phyloP scores from a whole-genome alignment of 768 basidiomycete species.

The Podaxis sp. region DNA sequence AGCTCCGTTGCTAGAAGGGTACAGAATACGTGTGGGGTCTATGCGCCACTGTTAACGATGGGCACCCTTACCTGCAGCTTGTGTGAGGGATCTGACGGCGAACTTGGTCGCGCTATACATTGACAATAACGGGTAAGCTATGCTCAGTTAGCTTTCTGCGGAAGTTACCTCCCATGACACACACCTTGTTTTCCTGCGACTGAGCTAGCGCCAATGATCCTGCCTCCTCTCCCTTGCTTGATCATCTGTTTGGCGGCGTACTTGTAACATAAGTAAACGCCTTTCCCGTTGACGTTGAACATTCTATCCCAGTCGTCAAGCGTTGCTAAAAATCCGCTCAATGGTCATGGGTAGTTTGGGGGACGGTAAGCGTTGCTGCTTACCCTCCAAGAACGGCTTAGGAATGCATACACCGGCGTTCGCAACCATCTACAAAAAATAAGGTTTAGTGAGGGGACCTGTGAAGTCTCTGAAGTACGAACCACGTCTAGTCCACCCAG shows the following conservation, averaged over 20 bases:
- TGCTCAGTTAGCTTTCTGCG: background rate
- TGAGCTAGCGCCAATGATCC: constrained; percentile 50
- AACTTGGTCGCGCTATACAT: constrained; percentile 39
- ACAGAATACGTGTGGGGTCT: background rate
- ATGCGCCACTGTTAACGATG: background rate
- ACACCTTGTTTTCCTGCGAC: constrained; percentile 29
- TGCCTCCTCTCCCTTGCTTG: constrained; percentile 51
- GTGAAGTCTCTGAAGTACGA: background rate
- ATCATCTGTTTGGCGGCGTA: constrained; percentile 63
- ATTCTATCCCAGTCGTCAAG: constrained; percentile 39
- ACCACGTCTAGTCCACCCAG: constrained; percentile 24
- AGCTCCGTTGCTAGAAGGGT: constrained; percentile 33
- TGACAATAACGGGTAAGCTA: constrained; percentile 1
- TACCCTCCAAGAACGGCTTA: constrained; percentile 12
- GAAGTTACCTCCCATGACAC: background rate
- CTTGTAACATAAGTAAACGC: constrained; percentile 62
- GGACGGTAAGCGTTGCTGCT: background rate
- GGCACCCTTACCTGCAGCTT: constrained; percentile 32
- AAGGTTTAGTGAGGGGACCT: background rate
- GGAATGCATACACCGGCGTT: constrained; percentile 15
- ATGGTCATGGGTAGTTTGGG: background rate
- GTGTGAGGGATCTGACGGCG: constrained; percentile 39
- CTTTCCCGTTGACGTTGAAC: constrained; percentile 54
- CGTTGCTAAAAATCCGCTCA: constrained; percentile 25
- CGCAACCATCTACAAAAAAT: constrained; percentile 13